These are phyloP conservation scores for Penicillium rolfsii DNA, from an alignment of 2,329 filamentous ascomycete genomes.

Conservation along the genomic window DNA sequence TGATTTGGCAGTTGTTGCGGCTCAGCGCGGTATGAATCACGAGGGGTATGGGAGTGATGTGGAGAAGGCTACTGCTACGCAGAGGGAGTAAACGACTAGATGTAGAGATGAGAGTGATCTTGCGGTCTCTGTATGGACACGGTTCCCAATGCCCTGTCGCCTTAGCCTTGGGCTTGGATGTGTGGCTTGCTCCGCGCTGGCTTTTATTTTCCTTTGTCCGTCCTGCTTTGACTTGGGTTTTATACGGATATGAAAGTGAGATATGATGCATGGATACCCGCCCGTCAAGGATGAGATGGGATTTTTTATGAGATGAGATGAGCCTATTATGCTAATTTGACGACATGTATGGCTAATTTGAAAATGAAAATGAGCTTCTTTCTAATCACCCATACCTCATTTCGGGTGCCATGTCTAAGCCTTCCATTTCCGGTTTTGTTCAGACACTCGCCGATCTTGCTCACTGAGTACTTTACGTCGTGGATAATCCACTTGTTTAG, in stretches of 20 bases:
- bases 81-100: not conserved
- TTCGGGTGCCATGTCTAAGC: too few relatives aligned
- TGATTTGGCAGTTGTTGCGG: slow-evolving; percentile 51
- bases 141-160: too few relatives aligned
- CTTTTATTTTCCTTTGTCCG: not conserved
- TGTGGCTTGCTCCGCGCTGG: not conserved
- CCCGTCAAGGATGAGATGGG: not conserved
- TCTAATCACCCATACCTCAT: not conserved
- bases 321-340: not conserved
- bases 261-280: not conserved
- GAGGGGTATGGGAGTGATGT: slow-evolving; percentile 31
- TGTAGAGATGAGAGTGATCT: not conserved
- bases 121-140: not conserved
- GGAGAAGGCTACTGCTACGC: slow-evolving; percentile 32
- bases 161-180: too few relatives aligned
- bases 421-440: too few relatives aligned
- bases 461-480: too few relatives aligned
- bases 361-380: not conserved
- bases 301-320: not conserved
- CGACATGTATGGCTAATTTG: not conserved
- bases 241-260: not conserved
- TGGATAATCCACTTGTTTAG: too few relatives aligned
- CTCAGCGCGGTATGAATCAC: slow-evolving; percentile 32
- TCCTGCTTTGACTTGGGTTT: not conserved
- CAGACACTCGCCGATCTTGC: too few relatives aligned